These are phyloP conservation scores for Lophium mytilinum DNA, from an alignment of 495 filamentous ascomycete genomes.

Conservation along the genomic window DNA sequence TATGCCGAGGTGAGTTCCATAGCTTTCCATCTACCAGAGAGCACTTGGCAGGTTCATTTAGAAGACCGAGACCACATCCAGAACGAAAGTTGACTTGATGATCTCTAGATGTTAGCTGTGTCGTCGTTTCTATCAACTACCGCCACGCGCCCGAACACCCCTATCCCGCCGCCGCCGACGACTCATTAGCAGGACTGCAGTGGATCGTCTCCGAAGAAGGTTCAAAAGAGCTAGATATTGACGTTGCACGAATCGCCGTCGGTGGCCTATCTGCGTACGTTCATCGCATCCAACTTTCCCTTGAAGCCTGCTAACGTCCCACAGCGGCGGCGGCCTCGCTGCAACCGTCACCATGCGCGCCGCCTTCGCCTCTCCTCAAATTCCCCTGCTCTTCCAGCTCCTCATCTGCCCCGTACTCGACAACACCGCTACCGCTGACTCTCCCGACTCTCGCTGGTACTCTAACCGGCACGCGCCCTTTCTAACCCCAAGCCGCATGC, in stretches of 20 bases:
- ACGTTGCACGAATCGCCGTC: neutral
- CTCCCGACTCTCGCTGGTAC: conserved; percentile 14
- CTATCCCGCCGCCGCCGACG: conserved; percentile 20
- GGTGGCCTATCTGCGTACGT: neutral
- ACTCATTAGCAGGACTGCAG: conserved; percentile 8
- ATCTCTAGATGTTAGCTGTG: conserved; percentile 9
- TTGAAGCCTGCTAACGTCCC: too few species aligned
- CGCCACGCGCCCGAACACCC: conserved; percentile 26
- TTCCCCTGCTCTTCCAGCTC: conserved; percentile 5
- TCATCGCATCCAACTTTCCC: neutral
- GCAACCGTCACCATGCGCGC: neutral
- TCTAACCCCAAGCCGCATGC: conserved; percentile 24
- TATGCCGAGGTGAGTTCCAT: conserved; percentile 5
- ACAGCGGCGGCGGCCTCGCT: neutral
- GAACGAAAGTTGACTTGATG: too few species aligned
- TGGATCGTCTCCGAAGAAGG: conserved; percentile 7
- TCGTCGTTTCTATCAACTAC: conserved; percentile 24
- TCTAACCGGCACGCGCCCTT: conserved; percentile 2
- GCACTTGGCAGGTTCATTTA: too few species aligned
- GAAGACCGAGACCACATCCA: too few species aligned
- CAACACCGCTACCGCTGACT: conserved; percentile 19
- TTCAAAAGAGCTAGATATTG: neutral
- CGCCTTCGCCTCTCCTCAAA: neutral
- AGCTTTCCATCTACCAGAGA: too few species aligned
- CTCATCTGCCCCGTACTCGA: conserved; percentile 25